Percentiles rank a stretch among this genome's conserved stretches.
These are phyloP conservation scores for Santalum album DNA, from an alignment of 164 flowering plant genomes.

Conservation along the genomic window DNA sequence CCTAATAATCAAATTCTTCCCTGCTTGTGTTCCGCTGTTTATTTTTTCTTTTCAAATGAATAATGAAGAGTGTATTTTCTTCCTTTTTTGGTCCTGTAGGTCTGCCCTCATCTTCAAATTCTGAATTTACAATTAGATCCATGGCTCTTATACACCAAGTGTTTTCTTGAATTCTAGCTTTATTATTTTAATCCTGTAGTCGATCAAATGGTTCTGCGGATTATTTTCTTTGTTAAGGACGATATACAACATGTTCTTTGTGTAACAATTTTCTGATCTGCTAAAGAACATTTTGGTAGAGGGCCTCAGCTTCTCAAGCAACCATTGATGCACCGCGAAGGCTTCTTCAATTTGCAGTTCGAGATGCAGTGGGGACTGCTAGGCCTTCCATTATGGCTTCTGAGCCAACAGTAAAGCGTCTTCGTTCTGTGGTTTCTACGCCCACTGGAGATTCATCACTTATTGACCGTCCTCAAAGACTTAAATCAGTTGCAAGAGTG, in stretches of 20 bases:
- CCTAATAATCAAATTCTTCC: too few relatives aligned
- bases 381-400: conserved; percentile 27
- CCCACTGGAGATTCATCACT: conserved; percentile 27
- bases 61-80: too few relatives aligned
- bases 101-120: too few relatives aligned
- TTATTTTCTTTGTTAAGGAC: not conserved
- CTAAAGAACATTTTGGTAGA: conserved; percentile 28
- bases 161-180: too few relatives aligned
- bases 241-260: not conserved
- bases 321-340: conserved; percentile 54
- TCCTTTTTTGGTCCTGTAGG: too few relatives aligned
- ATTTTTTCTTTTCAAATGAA: too few relatives aligned
- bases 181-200: too few relatives aligned
- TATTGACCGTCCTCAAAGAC: conserved; percentile 33
- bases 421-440: conserved; percentile 79
- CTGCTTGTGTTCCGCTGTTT: too few relatives aligned
- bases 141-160: too few relatives aligned
- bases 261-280: conserved; percentile 4
- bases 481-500: conserved; percentile 45
- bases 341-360: conserved; percentile 86
- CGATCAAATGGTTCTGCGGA: too few relatives aligned
- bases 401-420: conserved; percentile 60
- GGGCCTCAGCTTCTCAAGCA: conserved; percentile 33
- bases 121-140: too few relatives aligned
- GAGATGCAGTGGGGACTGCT: conserved; percentile 75